Evolutionary conservation across 345 rosid genomes (phyloP).

Genomic region (Citrus australasica): DNA sequence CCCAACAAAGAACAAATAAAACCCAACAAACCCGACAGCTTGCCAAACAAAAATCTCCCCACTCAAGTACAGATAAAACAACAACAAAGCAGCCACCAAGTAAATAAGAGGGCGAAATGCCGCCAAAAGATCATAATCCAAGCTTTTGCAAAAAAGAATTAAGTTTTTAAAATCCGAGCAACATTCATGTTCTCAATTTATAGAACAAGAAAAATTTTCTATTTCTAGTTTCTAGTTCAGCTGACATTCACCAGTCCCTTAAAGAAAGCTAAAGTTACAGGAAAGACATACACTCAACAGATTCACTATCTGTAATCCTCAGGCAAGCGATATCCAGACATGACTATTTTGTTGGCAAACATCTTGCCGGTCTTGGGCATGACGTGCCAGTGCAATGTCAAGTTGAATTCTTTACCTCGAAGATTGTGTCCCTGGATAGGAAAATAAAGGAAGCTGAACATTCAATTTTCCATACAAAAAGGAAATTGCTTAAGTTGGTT

Average conservation of each 20-base stretch:
- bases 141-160: neutral
- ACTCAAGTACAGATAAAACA: conserved; percentile 89
- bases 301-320: conserved; percentile 61
- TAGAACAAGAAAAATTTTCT: conserved; percentile 3
- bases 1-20: conserved; percentile 77
- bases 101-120: neutral
- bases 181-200: neutral
- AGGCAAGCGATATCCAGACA: conserved; percentile 74
- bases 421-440: conserved; percentile 70
- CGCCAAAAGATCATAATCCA: neutral
- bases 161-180: neutral
- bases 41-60: conserved; percentile 96
- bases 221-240: conserved; percentile 6
- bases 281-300: conserved; percentile 7
- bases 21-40: conserved; percentile 79
- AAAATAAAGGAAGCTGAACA: neutral
- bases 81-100: conserved; percentile 54
- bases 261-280: conserved; percentile 29
- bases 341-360: conserved; percentile 68
- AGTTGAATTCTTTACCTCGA: conserved; percentile 76
- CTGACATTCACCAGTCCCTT: conserved; percentile 8
- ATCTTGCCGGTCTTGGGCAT: conserved; percentile 97
- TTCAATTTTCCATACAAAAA: neutral
- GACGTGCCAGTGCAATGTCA: conserved; percentile 93
- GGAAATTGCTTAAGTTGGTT: neutral